These are phyloP conservation scores for Nicotiana obtusifolia DNA, from an alignment of 257 asterid genomes.

Conservation along the genomic window DNA sequence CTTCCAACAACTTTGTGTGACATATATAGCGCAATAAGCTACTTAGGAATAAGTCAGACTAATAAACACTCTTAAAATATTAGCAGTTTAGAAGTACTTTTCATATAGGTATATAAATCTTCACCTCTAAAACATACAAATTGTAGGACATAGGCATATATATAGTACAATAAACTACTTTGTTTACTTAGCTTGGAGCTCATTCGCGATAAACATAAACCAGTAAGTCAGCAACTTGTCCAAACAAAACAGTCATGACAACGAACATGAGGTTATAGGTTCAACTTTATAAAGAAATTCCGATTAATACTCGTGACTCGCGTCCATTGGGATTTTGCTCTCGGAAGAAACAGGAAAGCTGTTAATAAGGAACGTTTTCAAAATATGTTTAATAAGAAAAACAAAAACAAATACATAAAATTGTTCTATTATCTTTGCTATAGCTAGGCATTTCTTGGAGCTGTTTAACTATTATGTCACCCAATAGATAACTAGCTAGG, in stretches of 20 bases:
- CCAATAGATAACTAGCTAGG: neutral
- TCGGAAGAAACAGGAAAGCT: no score
- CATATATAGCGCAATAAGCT: neutral
- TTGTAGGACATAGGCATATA: neutral
- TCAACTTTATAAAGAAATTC: no score
- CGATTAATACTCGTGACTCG: neutral
- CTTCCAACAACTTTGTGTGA: no score
- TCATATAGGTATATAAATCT: neutral
- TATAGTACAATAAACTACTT: no score
- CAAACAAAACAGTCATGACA: no score
- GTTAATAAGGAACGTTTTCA: no score
- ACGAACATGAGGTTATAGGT: no score
- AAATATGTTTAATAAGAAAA: neutral
- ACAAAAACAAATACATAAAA: neutral
- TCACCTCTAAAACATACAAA: neutral
- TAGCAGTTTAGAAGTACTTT: neutral
- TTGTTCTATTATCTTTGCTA: neutral
- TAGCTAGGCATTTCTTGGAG: neutral
- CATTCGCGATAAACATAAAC: no score
- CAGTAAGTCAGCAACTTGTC: no score
- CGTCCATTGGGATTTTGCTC: neutral
- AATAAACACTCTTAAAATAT: neutral
- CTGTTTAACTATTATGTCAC: neutral
- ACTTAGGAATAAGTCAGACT: neutral
- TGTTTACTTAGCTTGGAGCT: no score